phyloP scores from a whole-genome alignment of 2,329 filamentous ascomycete genomes.

The Piedraia hortae region DNA sequence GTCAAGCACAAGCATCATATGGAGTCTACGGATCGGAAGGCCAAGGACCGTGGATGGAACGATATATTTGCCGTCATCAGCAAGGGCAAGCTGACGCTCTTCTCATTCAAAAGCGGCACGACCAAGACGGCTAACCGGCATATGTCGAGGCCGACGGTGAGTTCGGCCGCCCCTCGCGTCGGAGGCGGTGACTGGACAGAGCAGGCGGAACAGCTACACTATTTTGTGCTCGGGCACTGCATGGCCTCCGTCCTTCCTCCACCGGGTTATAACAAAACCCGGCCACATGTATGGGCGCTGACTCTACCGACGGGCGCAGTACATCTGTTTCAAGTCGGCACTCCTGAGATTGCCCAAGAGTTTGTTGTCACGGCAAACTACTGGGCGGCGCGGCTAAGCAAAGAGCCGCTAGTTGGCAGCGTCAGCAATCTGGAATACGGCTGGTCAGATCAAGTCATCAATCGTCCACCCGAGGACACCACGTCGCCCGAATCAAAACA shows the following conservation, averaged over 20 bases:
- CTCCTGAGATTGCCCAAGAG: constrained; percentile 76
- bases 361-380: constrained; percentile 91
- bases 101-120: constrained; percentile 54
- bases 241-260: constrained; percentile 72
- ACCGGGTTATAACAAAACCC: constrained; percentile 71
- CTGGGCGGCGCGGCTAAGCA: constrained; percentile 84
- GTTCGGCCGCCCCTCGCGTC: constrained; percentile 35
- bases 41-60: constrained; percentile 80
- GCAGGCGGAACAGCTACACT: constrained; percentile 69
- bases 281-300: constrained; percentile 82
- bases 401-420: constrained; percentile 72
- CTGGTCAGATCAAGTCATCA: constrained; percentile 68
- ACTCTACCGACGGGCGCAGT: constrained; percentile 80
- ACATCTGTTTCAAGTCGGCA: constrained; percentile 94
- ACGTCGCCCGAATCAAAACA: constrained; percentile 2
- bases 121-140: constrained; percentile 12
- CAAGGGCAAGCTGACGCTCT: constrained; percentile 78
- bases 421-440: constrained; percentile 95
- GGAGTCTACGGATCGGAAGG: constrained; percentile 68
- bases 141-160: constrained; percentile 8
- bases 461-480: constrained; percentile 11
- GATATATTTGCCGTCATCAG: constrained; percentile 93
- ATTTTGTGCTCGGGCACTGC: constrained; percentile 69
- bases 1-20: constrained; percentile 91
- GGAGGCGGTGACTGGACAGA: constrained; percentile 97